These are phyloP conservation scores for Suhomyces sp. DNA, from an alignment of 805 yeast species.

Conservation along the genomic window DNA sequence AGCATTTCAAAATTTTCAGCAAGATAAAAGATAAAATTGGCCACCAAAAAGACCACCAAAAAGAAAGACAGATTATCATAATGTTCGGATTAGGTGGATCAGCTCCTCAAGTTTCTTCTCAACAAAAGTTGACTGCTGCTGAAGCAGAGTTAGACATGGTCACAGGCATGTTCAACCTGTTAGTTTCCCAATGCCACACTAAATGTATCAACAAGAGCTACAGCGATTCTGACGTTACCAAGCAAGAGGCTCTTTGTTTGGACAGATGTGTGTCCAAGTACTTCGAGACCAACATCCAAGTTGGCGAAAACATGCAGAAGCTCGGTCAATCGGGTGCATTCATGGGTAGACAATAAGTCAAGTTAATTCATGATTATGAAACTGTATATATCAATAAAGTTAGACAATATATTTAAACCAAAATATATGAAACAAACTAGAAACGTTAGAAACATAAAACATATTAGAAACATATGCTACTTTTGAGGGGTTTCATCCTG, in stretches of 20 bases:
- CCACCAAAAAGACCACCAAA: conserved; percentile 1
- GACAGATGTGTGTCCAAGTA: conserved; percentile 96
- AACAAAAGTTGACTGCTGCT: conserved; percentile 83
- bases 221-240: conserved; percentile 68
- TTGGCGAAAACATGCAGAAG: conserved; percentile 70
- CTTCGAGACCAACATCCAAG: conserved; percentile 90
- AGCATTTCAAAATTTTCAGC: conserved; percentile 3
- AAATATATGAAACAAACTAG: no score
- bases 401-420: background rate
- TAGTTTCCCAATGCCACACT: conserved; percentile 83
- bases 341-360: conserved; percentile 42
- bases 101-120: conserved; percentile 69
- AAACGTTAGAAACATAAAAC: no score
- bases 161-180: conserved; percentile 92
- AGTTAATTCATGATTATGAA: background rate
- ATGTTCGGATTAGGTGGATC: conserved; percentile 81
- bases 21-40: background rate
- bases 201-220: conserved; percentile 76
- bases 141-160: conserved; percentile 97
- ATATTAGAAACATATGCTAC: no score
- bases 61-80: background rate
- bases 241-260: conserved; percentile 80
- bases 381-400: background rate
- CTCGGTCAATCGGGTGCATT: conserved; percentile 46
- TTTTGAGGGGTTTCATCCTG: no score